Percentiles rank a stretch among this genome's conserved stretches.
These are phyloP conservation scores for Thamnidium elegans DNA, from an alignment of 192 early-diverging fungal genomes.

Conservation along the genomic window DNA sequence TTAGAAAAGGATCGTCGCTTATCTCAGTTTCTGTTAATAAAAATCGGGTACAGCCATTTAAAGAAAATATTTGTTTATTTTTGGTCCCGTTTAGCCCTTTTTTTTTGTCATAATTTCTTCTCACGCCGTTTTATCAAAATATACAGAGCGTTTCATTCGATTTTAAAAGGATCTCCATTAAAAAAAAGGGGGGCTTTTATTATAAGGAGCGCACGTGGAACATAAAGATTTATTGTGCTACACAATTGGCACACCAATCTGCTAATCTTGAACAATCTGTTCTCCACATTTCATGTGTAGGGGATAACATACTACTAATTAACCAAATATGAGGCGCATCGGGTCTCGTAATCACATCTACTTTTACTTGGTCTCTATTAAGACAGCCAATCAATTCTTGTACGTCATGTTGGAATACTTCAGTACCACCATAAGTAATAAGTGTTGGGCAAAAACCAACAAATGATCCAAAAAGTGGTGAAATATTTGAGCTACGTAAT, in stretches of 20 bases:
- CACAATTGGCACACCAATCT: conserved; percentile 19
- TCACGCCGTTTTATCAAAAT: no score
- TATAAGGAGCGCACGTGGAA: no score
- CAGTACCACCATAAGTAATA: conserved; percentile 15
- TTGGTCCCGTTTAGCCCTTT: no score
- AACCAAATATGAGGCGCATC: conserved; percentile 19
- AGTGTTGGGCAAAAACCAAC: conserved; percentile 10
- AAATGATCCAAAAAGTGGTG: conserved; percentile 14
- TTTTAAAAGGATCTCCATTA: no score
- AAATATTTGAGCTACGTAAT: conserved; percentile 8
- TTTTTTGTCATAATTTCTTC: no score
- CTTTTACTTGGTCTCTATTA: conserved; percentile 1
- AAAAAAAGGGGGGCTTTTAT: no score
- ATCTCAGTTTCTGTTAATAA: background rate
- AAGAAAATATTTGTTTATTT: background rate
- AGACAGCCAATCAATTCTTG: background rate
- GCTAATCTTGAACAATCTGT: conserved; percentile 3
- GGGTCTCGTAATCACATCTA: conserved; percentile 1
- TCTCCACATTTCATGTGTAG: conserved; percentile 8
- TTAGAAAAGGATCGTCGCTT: conserved; percentile 6
- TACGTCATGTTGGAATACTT: conserved; percentile 11
- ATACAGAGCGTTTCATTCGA: no score
- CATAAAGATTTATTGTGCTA: background rate
- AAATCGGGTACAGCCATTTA: background rate
- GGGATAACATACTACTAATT: background rate